phyloP scores from a whole-genome alignment of 768 basidiomycete genomes.

The Paxillus involutus region DNA sequence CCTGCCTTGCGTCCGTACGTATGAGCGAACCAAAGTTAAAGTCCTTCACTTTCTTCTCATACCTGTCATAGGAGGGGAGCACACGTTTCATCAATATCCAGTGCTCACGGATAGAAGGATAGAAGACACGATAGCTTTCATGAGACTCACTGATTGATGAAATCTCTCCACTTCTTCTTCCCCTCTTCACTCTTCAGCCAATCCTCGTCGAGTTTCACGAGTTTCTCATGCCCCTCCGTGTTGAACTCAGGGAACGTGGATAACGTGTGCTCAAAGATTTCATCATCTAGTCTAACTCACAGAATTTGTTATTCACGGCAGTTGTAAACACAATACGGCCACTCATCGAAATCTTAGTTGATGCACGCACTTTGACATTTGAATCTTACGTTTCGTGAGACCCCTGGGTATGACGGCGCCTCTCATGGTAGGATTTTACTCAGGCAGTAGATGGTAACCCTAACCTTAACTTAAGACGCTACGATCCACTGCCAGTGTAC shows the following conservation, averaged over 20 bases:
- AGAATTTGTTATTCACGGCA: constrained; percentile 11
- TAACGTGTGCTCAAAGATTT: constrained; percentile 79
- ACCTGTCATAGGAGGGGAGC: constrained; percentile 42
- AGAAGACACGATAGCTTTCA: not conserved
- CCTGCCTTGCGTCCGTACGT: constrained; percentile 71
- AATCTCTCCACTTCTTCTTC: constrained; percentile 89
- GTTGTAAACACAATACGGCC: constrained; percentile 1
- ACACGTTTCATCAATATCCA: constrained; percentile 6
- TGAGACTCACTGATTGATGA: constrained; percentile 63
- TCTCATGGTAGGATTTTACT: not conserved
- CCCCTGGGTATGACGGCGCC: constrained; percentile 45
- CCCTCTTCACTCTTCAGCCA: constrained; percentile 87
- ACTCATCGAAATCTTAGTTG: constrained; percentile 16
- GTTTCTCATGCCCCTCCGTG: constrained; percentile 43
- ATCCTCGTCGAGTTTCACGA: constrained; percentile 77
- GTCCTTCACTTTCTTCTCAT: constrained; percentile 88
- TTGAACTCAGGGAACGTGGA: constrained; percentile 79
- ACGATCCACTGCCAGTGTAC: constrained; percentile 5
- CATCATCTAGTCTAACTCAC: constrained; percentile 75
- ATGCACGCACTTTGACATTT: constrained; percentile 67
- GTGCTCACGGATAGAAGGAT: not conserved
- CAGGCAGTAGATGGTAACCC: constrained; percentile 8
- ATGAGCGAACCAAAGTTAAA: constrained; percentile 97
- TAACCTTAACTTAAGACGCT: constrained; percentile 21
- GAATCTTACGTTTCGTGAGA: constrained; percentile 72